These are phyloP conservation scores for Neurospora pannonica DNA, from an alignment of 495 filamentous ascomycete species.

Conservation along the genomic window DNA sequence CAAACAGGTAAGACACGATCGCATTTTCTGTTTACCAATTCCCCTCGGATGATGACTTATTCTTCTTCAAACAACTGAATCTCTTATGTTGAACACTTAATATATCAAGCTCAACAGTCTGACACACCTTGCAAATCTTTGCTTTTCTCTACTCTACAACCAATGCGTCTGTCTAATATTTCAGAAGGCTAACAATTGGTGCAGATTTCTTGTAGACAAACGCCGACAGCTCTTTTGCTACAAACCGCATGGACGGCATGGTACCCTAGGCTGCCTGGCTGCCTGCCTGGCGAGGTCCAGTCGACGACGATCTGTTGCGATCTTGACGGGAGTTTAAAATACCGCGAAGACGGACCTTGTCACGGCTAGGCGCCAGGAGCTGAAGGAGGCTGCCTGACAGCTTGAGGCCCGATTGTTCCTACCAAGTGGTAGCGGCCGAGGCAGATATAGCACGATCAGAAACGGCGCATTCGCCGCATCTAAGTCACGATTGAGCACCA, in stretches of 20 bases:
- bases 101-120: conserved; percentile 56
- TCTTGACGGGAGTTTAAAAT: not conserved
- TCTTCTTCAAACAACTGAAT: conserved; percentile 50
- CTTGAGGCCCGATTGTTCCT: not conserved
- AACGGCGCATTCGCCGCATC: not conserved
- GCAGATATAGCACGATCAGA: not conserved
- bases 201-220: not conserved
- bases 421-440: not conserved
- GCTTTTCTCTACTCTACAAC: not conserved
- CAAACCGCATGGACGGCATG: not conserved
- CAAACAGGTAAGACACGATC: conserved; percentile 1
- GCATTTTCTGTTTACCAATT: not conserved
- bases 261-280: not conserved
- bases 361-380: not conserved
- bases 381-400: not conserved
- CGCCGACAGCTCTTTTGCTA: not conserved
- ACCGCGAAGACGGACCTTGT: not conserved
- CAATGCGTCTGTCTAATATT: not conserved
- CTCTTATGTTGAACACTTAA: conserved; percentile 41
- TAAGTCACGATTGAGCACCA: not conserved
- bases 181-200: not conserved
- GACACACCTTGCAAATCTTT: conserved; percentile 18
- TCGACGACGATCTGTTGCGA: not conserved
- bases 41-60: conserved; percentile 35
- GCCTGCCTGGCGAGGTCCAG: not conserved